A percentile compares a stretch with the other conserved stretches of the same genome.
Evolutionary conservation across 2,329 filamentous ascomycete species (phyloP).

Genomic region (Pseudocercospora ulei): DNA sequence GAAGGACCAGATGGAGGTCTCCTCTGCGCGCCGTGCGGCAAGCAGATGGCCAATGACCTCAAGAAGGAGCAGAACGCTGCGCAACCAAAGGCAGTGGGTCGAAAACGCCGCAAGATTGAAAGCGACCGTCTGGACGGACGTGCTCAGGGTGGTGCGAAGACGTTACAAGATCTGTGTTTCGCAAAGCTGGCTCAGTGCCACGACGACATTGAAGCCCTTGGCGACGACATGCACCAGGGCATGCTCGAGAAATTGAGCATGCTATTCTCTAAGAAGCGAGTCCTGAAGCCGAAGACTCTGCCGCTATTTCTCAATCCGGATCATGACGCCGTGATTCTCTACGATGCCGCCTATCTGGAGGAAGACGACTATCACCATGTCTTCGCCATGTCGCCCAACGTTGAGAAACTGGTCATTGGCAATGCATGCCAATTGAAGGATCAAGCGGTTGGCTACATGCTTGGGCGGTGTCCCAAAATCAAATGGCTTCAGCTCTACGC

Average conservation of each 20-base stretch:
- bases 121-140: constrained; percentile 76
- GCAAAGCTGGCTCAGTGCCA: constrained; percentile 55
- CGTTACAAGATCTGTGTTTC: constrained; percentile 55
- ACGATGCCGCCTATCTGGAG: constrained; percentile 57
- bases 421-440: constrained; percentile 92
- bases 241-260: constrained; percentile 52
- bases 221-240: constrained; percentile 48
- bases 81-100: constrained; percentile 49
- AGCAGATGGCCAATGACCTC: constrained; percentile 57
- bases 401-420: constrained; percentile 63
- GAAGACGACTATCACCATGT: constrained; percentile 70
- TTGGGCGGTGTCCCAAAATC: constrained; percentile 60
- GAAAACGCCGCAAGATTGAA: constrained; percentile 63
- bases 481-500: constrained; percentile 69
- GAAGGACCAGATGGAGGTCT: constrained; percentile 73
- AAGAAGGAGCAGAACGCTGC: constrained; percentile 52
- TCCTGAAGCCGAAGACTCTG: constrained; percentile 46
- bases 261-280: constrained; percentile 55
- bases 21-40: constrained; percentile 74
- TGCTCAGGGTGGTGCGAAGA: constrained; percentile 56
- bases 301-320: constrained; percentile 46
- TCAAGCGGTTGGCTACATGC: constrained; percentile 67
- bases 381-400: constrained; percentile 60
- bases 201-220: constrained; percentile 55
- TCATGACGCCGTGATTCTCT: constrained; percentile 49